These are phyloP conservation scores for Talaromyces adpressus DNA, from an alignment of 495 filamentous ascomycete genomes.

Conservation along the genomic window DNA sequence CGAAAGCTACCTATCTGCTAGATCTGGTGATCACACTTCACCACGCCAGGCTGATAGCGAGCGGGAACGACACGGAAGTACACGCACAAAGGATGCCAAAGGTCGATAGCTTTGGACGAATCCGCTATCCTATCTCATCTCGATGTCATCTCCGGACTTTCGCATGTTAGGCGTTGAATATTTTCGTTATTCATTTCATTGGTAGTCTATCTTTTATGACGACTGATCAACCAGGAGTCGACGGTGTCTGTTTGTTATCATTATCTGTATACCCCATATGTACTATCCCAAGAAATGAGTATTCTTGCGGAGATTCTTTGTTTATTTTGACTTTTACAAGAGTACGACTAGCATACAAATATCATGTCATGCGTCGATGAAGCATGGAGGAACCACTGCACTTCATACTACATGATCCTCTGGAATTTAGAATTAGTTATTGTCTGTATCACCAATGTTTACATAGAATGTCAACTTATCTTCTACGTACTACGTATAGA, in stretches of 20 bases:
- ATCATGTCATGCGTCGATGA: background rate
- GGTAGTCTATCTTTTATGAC: background rate
- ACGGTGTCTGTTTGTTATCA: background rate
- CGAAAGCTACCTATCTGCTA: slow-evolving; percentile 45
- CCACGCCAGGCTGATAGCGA: slow-evolving; percentile 23
- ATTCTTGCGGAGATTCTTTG: background rate
- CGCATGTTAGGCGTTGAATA: background rate
- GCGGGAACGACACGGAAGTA: slow-evolving; percentile 15
- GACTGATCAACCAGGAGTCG: background rate
- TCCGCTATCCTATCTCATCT: background rate
- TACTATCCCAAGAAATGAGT: slow-evolving; percentile 12
- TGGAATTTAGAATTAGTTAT: background rate
- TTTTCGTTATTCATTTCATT: background rate
- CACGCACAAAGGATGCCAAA: slow-evolving; percentile 23
- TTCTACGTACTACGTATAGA: too few species aligned
- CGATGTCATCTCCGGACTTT: background rate
- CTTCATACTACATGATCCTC: background rate
- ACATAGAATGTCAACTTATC: background rate
- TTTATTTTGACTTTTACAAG: background rate
- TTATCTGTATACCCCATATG: slow-evolving; percentile 18
- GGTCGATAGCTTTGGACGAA: slow-evolving; percentile 18
- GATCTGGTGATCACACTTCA: slow-evolving; percentile 14
- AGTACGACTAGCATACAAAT: background rate
- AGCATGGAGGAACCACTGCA: background rate
- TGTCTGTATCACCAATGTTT: background rate